These are phyloP conservation scores for Cercospora zeina DNA, from an alignment of 2,329 filamentous ascomycete genomes.

Conservation along the genomic window DNA sequence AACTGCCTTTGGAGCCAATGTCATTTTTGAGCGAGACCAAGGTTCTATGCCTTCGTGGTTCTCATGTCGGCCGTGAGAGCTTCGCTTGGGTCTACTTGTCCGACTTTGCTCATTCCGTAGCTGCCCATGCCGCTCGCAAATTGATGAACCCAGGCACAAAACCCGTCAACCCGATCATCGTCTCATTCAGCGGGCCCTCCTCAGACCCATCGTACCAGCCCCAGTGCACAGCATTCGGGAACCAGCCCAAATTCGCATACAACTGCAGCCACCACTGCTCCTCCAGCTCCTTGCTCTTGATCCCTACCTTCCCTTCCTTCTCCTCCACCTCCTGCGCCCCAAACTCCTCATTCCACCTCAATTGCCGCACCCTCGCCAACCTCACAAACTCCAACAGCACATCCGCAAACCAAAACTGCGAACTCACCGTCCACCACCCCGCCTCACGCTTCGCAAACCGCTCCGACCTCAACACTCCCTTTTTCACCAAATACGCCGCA, in stretches of 20 bases:
- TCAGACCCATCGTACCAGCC: slow-evolving; percentile 64
- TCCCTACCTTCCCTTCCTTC: slow-evolving; percentile 40
- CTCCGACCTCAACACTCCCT: slow-evolving; percentile 62
- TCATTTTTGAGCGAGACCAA: background rate
- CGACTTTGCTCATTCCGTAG: slow-evolving; percentile 34
- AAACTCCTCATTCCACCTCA: slow-evolving; percentile 41
- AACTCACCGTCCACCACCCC: slow-evolving; percentile 69
- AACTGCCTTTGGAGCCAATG: too few species aligned
- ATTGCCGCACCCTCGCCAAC: slow-evolving; percentile 52
- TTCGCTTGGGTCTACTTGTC: background rate
- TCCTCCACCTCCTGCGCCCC: slow-evolving; percentile 45
- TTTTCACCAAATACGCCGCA: slow-evolving; percentile 70
- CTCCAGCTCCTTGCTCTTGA: slow-evolving; percentile 37
- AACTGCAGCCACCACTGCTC: slow-evolving; percentile 65
- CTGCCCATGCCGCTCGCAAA: slow-evolving; percentile 50
- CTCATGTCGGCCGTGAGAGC: background rate
- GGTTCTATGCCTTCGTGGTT: background rate
- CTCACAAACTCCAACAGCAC: slow-evolving; percentile 73
- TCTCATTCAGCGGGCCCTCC: slow-evolving; percentile 54
- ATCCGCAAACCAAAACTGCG: slow-evolving; percentile 76
- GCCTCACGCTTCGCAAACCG: slow-evolving; percentile 50
- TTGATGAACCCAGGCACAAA: slow-evolving; percentile 50
- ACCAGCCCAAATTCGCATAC: slow-evolving; percentile 71
- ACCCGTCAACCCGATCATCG: slow-evolving; percentile 60
- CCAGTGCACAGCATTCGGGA: slow-evolving; percentile 83